Base-by-base conservation (phyloP, 441 rosid species). In the Flueggea neowawraea region DNA sequence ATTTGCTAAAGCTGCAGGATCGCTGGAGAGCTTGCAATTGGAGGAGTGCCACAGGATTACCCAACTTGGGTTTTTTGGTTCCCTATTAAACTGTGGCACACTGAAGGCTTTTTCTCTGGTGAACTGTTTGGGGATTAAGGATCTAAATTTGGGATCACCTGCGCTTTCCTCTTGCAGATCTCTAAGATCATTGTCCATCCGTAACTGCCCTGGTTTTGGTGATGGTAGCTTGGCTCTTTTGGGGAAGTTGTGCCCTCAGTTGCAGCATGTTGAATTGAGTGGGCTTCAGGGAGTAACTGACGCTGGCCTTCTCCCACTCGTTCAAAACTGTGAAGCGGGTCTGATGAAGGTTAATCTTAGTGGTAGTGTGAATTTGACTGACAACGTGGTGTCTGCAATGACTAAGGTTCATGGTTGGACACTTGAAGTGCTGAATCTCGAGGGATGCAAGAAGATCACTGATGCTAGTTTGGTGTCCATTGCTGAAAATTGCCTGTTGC, bases 21-120 rank as follows among this genome's bases (percentile, higher is more conserved):
- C 89, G 54, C 77, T 95, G 22, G 98, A 95, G 79, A 78, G 75
- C 80, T 64, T 95, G 68, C 87, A 85, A 16, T 79, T 95, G 69
- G 96, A 89, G 72, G 95, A 88, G 65, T 88, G 95, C 81, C 87
- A 88, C 86, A 82, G 89, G 77, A 79, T 95, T 64, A 84, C 96
- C 83, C 88, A 87, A 60, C 69, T 78, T 68, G 98, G 99, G 72
- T 66, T 86, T 74, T 76, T 86, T 52, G 95, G 90, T 75, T 78
- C 87, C 51, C 88, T 95, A 67, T 66, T 82, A 49, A 84, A 81
- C 81, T 84, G 90, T 73, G 82, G 88, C 66, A 73, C 80, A 73
- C 55, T 95, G 82, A 91, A 82, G 80, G 72, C 96, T 66, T 48
- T 86, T 60, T 69, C 95, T 58, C 48, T 95, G 52, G 77, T 77